Evolutionary conservation across 495 filamentous ascomycete genomes (phyloP), one percentile per base, ranked within the genome.

Genomic region (Penicillium silybi): DNA sequence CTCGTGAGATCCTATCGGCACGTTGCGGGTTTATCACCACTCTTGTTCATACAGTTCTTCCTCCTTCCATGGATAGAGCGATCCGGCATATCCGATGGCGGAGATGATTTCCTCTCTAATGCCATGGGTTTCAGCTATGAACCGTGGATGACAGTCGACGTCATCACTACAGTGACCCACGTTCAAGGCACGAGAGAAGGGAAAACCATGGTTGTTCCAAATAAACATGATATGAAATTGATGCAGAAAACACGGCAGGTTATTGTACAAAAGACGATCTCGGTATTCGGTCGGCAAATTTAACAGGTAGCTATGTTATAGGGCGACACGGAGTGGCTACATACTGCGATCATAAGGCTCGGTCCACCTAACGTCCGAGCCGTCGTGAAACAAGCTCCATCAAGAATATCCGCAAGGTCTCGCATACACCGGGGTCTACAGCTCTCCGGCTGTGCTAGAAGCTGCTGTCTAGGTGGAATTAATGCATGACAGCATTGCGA

Each of bases 401-500:
- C 18, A 19, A 39, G 22, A n/a, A 37, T 8, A 37, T 51, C 40
- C 49, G 39, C 15, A 10, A 20, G 22, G 15, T 42, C 39, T 41
- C 37, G 37, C 15, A 40, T 6, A 17, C 29, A 32, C 6, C 26
- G n/a, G 25, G 20, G 17, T 4, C 7, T 23, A 42, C 34, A 13
- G 29, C 20, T 17, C 47, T 40, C 16, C 19, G 20, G 38, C 47
- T 39, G 42, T 25, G 26, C 8, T 23, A 18, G 8, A 32, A 23
- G 25, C 13, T 42, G 23, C 38, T 15, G 20, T n/a, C 26, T 20
- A 3, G 3, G 39, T 27, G 44, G 44, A 48, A 19, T 11, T 5
- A 22, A 16, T 48, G 19, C 26, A 48, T 44, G 52, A 54, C 52
- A 54, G 39, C 39, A 54, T 52, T 19, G 16, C 17, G 42, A 35